Evolutionary conservation across 805 yeast species (phyloP), one percentile per base, ranked within the genome.

Genomic region (Kluyveromyces siamensis): DNA sequence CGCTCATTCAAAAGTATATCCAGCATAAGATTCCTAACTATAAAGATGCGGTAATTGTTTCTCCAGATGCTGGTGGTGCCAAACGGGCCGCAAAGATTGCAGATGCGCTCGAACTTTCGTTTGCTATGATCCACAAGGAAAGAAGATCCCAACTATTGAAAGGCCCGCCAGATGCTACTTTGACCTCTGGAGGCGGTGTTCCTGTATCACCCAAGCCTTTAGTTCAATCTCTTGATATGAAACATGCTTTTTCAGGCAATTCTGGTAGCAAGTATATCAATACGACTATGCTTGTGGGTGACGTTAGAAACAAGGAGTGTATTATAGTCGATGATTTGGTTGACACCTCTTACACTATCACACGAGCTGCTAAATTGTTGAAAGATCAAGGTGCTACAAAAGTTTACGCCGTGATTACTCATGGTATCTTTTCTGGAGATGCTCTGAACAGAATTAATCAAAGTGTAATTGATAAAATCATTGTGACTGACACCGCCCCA

Each of bases 1-100:
- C 97, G 1, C 72, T 93, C 49, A 71, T 91, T 49, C 90, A 87
- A 64, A 85, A 87, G 55, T 93, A 89, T 67, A 89, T 93, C 51
- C 73, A 79, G 19, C 81, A 83, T 50, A 73, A 75, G 53, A 81
- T 93, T 48, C 91, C 95, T n/a, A 68, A 86, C 52, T 87, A 81
- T 62, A 79, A 79, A 55, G 84, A 89, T 39, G 85, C 91, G 40
- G 96, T 93, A 8, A 81, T 93, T 57, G 97, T 93, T 35, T 88
- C 96, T 1, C 99, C 99, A 0, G 99, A 93, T 68, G 93, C 97
- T 19, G 99, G 99, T 61, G 99, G 99, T 53, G 99, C 99, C 45
- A 93, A 93, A 67, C 73, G 99, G 55, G 97, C 99, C 33, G 87
- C 96, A 1, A 84, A 91, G 1, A 77, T 93, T 52, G 99, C 99